A percentile compares a stretch with the other conserved stretches of the same genome.
Evolutionary conservation across 148 eudicot genomes (phyloP).

Genomic region (Persicaria tinctoria): DNA sequence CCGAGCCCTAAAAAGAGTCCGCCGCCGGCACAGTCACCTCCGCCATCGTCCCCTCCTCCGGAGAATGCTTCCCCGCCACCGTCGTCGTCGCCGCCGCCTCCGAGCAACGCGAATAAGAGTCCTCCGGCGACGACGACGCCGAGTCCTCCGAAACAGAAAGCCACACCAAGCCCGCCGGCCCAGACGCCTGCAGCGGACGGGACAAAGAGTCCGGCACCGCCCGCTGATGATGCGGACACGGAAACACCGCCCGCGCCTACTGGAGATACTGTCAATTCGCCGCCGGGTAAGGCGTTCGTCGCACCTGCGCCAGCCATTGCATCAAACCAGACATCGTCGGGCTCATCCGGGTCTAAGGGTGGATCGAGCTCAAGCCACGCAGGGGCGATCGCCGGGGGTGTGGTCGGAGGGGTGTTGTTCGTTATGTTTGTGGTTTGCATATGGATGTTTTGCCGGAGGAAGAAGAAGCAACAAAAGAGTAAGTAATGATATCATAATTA

Average conservation of each 20-base stretch:
- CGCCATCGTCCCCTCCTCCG: neutral
- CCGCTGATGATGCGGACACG: slow-evolving; percentile 10
- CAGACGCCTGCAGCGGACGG: neutral
- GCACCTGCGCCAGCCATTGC: neutral
- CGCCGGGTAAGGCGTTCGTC: neutral
- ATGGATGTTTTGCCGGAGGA: neutral
- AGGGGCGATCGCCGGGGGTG: neutral
- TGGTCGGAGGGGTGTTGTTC: neutral
- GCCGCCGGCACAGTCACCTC: neutral
- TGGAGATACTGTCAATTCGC: neutral
- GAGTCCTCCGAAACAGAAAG: neutral
- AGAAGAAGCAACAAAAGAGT: neutral
- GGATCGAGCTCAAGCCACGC: neutral
- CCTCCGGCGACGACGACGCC: neutral
- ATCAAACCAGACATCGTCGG: neutral
- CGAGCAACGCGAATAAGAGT: neutral
- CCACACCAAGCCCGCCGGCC: neutral
- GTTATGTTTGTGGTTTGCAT: neutral
- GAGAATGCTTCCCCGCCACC: neutral
- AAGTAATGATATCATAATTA: neutral
- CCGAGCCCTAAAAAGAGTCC: neutral
- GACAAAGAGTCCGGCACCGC: neutral
- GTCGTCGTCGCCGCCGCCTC: neutral
- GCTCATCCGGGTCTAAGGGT: neutral
- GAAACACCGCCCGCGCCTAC: neutral